Conservation (phyloP, 1,284 basidiomycete genomes). For the Naganishia cerealis region DNA sequence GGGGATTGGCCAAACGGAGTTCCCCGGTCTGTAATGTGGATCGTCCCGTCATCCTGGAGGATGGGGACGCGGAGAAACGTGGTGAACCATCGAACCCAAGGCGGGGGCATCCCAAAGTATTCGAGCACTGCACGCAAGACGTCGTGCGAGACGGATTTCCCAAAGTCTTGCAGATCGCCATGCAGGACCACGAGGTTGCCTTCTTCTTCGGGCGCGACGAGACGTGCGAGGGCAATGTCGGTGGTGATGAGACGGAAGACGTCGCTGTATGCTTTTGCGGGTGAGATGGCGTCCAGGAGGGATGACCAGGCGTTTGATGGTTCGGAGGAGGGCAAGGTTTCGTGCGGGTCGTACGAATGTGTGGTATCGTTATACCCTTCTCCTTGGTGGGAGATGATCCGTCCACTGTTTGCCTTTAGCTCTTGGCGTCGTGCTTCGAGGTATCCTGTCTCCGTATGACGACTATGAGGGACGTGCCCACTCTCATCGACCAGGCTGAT, state of each 20-base stretch:
- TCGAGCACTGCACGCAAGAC: constrained; percentile 18
- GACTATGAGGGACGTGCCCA: neutral
- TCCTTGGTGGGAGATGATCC: constrained; percentile 4
- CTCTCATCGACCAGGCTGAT: constrained; percentile 6
- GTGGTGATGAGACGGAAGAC: constrained; percentile 29
- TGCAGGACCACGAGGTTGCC: constrained; percentile 16
- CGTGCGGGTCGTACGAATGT: neutral
- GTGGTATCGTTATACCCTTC: constrained; percentile 5
- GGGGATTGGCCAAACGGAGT: constrained; percentile 25
- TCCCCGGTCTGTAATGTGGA: neutral
- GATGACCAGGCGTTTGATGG: neutral
- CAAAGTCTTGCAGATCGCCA: constrained; percentile 32
- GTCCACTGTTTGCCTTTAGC: neutral
- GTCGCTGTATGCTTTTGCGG: constrained; percentile 27
- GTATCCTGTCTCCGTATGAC: neutral
- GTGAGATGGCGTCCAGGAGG: neutral
- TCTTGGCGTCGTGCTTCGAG: neutral
- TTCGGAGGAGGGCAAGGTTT: neutral
- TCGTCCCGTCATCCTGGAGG: neutral
- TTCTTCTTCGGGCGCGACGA: constrained; percentile 14
- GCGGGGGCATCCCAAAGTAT: constrained; percentile 23
- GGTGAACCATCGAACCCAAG: constrained; percentile 21
- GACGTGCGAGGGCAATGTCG: constrained; percentile 21
- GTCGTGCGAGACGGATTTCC: constrained; percentile 21
- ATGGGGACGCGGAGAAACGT: constrained; percentile 21